Percentiles rank a stretch among this genome's conserved stretches.
Evolutionary conservation across 202 grass and related monocot species (phyloP).

Genomic region (Hordeum pubiflorum): DNA sequence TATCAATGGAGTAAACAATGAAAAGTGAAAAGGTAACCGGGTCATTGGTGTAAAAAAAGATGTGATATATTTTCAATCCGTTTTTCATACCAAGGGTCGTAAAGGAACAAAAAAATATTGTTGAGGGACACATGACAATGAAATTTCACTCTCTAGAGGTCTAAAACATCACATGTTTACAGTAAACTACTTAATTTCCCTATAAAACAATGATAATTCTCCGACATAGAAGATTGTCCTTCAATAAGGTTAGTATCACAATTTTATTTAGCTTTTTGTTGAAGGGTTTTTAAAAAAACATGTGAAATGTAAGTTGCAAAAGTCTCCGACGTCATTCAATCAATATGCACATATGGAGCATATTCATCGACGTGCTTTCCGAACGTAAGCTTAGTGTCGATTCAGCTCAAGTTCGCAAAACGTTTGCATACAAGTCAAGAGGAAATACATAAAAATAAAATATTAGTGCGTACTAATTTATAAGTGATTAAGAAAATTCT

Average conservation of each 20-base stretch:
- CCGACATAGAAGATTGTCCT: background rate
- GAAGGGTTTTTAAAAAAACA: background rate
- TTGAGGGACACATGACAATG: background rate
- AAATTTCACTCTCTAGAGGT: background rate
- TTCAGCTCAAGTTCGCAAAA: background rate
- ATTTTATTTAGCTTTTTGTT: background rate
- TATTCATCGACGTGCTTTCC: background rate
- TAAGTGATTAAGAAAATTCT: no score
- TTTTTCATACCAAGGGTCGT: background rate
- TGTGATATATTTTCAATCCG: background rate
- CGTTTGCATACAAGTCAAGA: background rate
- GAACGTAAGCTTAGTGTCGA: background rate
- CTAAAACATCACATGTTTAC: no score
- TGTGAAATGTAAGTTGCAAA: background rate
- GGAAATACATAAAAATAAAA: no score
- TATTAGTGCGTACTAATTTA: no score
- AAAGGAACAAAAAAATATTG: background rate
- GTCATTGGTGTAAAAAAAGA: conserved; percentile 13
- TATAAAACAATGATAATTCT: background rate
- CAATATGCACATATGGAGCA: background rate
- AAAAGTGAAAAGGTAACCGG: conserved; percentile 11
- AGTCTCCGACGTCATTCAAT: background rate
- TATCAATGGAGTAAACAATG: background rate
- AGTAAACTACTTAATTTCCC: no score
- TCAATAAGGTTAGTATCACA: background rate